Base-by-base conservation (phyloP, 345 rosid species). In the Heritiera fomes region DNA sequence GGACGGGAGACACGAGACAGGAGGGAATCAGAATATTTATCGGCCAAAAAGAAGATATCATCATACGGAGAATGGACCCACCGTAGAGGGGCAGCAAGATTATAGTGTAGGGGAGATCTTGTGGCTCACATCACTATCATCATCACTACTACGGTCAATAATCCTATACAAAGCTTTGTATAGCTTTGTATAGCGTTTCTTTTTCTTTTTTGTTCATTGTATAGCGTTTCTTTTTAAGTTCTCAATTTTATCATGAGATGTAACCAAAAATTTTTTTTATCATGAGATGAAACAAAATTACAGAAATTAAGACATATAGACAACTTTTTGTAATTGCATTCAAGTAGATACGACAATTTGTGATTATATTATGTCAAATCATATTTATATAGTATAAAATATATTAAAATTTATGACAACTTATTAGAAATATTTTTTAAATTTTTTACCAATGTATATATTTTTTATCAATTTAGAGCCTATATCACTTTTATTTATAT, bases 91-190 rank as follows among this genome's bases (percentile, higher is more conserved):
- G 78, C 78, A 78, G 68, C 71, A 30, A 18, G 49, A 56, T n/a
- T 18, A 11, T 23, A 8, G 13, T 17, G 45, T 30, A 7, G 46
- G 34, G 14, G 45, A 77, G 55, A 81, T 43, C 79, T 49, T 68
- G 80, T 68, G 79, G 59, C 77, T 83, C 82, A 61, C 82, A 64
- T 34, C 23, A 41, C 18, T 30, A 30, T 62, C 75, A 58, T 28
- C 67, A 20, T 0, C 38, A 17, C 18, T 41, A n/a, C 12, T 41
- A 11, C n/a, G 71, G 1, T 2, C 4, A 68, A 68, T 43, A 67
- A 55, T 55, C 7, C 8, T 53, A 53, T 55, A 15, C 17, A 41
- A 23, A 23, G 28, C 28, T 23, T 23, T 23, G 28, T 23, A 23
- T 23, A 23, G 28, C 28, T 23, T 23, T 23, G 28, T 23, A 23